Conservation (phyloP, 2,329 filamentous ascomycete species). For the Raffaelea albimanens region DNA sequence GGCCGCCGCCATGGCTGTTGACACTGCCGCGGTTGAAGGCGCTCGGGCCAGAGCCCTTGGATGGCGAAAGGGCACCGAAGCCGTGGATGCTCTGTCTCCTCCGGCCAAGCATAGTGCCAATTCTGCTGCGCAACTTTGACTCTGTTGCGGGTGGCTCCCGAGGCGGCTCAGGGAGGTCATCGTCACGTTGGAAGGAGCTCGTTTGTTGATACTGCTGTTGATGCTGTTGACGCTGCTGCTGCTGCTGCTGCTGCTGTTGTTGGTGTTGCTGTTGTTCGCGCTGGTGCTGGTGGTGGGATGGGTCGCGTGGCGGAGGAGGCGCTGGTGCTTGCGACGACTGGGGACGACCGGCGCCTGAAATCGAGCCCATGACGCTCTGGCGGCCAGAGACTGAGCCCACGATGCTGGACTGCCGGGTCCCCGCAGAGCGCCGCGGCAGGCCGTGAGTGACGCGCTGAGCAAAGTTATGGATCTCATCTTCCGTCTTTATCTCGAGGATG, state of each 20-base stretch:
- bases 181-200: slow-evolving; percentile 14
- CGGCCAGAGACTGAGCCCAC: slow-evolving; percentile 21
- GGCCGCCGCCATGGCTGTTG: slow-evolving; percentile 54
- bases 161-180: slow-evolving; percentile 35
- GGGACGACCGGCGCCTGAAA: neutral
- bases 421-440: slow-evolving; percentile 33
- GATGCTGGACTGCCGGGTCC: slow-evolving; percentile 31
- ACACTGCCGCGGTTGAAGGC: slow-evolving; percentile 46
- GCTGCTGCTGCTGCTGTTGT: too few species aligned
- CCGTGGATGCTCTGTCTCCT: slow-evolving; percentile 59
- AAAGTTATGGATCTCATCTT: slow-evolving; percentile 76
- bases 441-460: slow-evolving; percentile 33
- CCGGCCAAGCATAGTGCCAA: slow-evolving; percentile 61
- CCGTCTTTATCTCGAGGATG: slow-evolving; percentile 77
- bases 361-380: too few species aligned
- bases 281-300: too few species aligned
- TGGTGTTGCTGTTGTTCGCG: too few species aligned
- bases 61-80: slow-evolving; percentile 46
- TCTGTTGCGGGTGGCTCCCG: slow-evolving; percentile 32
- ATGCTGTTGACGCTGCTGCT: slow-evolving; percentile 1
- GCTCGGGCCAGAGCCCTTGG: slow-evolving; percentile 31
- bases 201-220: neutral
- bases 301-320: too few species aligned
- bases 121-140: slow-evolving; percentile 50
- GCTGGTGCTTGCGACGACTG: slow-evolving; percentile 3